phyloP scores from a whole-genome alignment of 305 asterid species.

The Andrographis paniculata region DNA sequence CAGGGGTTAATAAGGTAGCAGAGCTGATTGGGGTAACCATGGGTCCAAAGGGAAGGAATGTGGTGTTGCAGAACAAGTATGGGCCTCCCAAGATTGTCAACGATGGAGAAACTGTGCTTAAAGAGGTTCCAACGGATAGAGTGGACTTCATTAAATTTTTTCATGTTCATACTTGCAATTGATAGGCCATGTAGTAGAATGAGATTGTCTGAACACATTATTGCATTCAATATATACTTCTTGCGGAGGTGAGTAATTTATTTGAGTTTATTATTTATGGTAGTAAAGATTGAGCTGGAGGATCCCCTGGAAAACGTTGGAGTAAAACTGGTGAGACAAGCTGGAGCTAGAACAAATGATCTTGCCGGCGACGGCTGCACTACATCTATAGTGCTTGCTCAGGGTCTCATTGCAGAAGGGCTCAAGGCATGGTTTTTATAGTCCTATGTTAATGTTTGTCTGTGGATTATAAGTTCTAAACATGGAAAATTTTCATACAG shows the following conservation, averaged over 20 bases:
- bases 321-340: constrained; percentile 78
- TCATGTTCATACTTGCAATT: background rate
- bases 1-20: constrained; percentile 71
- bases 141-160: too few relatives aligned
- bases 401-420: constrained; percentile 72
- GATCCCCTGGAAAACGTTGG: constrained; percentile 86
- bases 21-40: constrained; percentile 79
- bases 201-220: background rate
- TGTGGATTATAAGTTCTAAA: background rate
- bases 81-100: constrained; percentile 95
- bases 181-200: background rate
- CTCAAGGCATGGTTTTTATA: constrained; percentile 38
- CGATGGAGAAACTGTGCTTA: constrained; percentile 88
- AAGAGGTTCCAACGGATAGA: too few relatives aligned
- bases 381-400: constrained; percentile 76
- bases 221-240: constrained; percentile 8
- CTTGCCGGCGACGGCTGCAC: constrained; percentile 92
- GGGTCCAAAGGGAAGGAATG: constrained; percentile 95
- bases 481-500: constrained; percentile 21
- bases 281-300: constrained; percentile 79
- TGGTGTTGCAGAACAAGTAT: constrained; percentile 82
- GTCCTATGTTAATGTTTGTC: background rate
- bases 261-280: constrained; percentile 27
- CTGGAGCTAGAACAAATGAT: constrained; percentile 79
- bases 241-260: constrained; percentile 14